A percentile compares a stretch with the other conserved stretches of the same genome.
Conservation (phyloP, 768 basidiomycete species). For the Rhodotorula taiwanensis region DNA sequence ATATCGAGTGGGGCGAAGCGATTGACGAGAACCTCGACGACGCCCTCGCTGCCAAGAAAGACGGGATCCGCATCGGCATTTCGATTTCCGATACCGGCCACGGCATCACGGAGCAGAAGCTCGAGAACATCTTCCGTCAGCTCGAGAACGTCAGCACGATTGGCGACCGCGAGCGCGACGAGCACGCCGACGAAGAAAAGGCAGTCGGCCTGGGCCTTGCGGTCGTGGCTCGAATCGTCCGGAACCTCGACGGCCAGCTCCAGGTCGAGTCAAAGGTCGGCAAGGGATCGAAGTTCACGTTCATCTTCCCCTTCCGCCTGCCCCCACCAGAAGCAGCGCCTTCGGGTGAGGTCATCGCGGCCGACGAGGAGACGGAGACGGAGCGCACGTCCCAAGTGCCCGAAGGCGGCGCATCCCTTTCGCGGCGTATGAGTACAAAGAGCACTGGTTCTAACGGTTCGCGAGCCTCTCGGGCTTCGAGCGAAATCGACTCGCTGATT, state of each 20-base stretch:
- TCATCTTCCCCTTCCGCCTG: slow-evolving; percentile 60
- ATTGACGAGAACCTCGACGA: slow-evolving; percentile 47
- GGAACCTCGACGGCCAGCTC: slow-evolving; percentile 69
- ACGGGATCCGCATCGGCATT: slow-evolving; percentile 37
- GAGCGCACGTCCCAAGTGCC: background rate
- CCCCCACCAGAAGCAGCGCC: slow-evolving; percentile 35
- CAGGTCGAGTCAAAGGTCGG: slow-evolving; percentile 65
- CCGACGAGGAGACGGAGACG: background rate
- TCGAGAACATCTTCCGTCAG: slow-evolving; percentile 67
- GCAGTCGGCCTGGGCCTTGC: slow-evolving; percentile 63
- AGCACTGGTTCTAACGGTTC: slow-evolving; percentile 15
- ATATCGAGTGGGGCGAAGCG: slow-evolving; percentile 64
- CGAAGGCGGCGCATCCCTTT: background rate
- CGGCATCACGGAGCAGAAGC: slow-evolving; percentile 60
- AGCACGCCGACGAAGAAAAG: slow-evolving; percentile 32
- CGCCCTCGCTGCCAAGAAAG: slow-evolving; percentile 19
- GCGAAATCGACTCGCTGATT: slow-evolving; percentile 47
- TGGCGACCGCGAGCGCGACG: slow-evolving; percentile 49
- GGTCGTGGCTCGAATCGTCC: slow-evolving; percentile 71
- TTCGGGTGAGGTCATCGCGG: background rate
- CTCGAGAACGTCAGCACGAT: slow-evolving; percentile 36
- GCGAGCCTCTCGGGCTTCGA: slow-evolving; percentile 19
- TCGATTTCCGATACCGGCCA: slow-evolving; percentile 57
- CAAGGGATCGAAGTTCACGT: slow-evolving; percentile 65
- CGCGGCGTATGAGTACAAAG: slow-evolving; percentile 12